Percentiles rank a stretch among this genome's conserved stretches.
These are phyloP conservation scores for Musa troglodytarum DNA, from an alignment of 176 grass and related monocot genomes.

Conservation along the genomic window DNA sequence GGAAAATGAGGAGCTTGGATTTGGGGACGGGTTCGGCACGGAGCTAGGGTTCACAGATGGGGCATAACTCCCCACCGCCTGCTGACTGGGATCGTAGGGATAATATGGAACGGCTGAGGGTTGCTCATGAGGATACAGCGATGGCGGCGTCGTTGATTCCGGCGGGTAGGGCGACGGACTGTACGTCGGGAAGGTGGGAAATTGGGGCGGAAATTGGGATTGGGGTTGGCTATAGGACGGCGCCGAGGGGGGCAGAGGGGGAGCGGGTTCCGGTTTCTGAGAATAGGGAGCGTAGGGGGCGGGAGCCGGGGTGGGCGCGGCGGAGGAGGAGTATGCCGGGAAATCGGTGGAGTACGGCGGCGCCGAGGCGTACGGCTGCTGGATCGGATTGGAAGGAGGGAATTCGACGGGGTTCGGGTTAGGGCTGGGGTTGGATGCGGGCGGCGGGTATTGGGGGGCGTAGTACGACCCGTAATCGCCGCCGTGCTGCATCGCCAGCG, in stretches of 20 bases:
- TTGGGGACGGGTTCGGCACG: constrained; percentile 2
- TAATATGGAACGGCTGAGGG: constrained; percentile 27
- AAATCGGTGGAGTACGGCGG: constrained; percentile 52
- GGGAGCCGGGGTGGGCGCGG: constrained; percentile 2
- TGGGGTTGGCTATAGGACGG: constrained; percentile 17
- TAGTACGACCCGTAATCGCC: constrained; percentile 46
- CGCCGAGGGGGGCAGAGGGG: constrained; percentile 11
- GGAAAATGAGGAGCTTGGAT: constrained; percentile 14
- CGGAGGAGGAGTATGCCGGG: constrained; percentile 38
- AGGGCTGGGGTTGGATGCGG: constrained; percentile 11
- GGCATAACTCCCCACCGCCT: constrained; percentile 13
- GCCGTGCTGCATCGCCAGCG: constrained; percentile 43
- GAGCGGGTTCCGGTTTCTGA: constrained; percentile 23
- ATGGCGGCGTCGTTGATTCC: constrained; percentile 11
- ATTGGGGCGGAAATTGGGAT: constrained; percentile 23
- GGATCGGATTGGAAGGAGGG: constrained; percentile 28
- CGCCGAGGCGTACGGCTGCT: constrained; percentile 51
- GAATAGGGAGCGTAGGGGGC: constrained; percentile 4
- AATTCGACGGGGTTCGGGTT: constrained; percentile 11
- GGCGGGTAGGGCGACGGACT: constrained; percentile 37
- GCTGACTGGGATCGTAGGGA: constrained; percentile 17
- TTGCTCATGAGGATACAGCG: constrained; percentile 48
- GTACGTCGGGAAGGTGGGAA: constrained; percentile 39
- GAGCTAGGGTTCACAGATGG: constrained; percentile 8
- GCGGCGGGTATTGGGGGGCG: constrained; percentile 33